phyloP scores from a whole-genome alignment of 2,329 filamentous ascomycete species.

The Colletotrichum gloeosporioides region DNA sequence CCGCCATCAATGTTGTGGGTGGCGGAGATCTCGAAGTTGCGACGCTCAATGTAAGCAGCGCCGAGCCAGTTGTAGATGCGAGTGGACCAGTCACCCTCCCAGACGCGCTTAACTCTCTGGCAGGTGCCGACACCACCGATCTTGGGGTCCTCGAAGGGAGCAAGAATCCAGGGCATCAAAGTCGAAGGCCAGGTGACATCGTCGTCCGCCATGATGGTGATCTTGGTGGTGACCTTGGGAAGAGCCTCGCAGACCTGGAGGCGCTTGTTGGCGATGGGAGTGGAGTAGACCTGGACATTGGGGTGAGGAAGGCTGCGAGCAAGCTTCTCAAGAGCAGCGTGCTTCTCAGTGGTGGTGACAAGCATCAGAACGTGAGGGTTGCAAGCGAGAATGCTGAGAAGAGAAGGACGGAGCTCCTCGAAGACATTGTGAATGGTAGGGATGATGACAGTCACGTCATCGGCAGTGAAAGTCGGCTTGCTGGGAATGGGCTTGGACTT shows the following conservation, averaged over 20 bases:
- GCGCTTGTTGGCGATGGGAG: slow-evolving; percentile 91
- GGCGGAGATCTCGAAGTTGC: slow-evolving; percentile 96
- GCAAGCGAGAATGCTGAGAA: slow-evolving; percentile 77
- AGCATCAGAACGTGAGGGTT: slow-evolving; percentile 77
- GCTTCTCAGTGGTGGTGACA: slow-evolving; percentile 85
- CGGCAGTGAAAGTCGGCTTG: slow-evolving; percentile 77
- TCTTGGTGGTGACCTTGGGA: slow-evolving; percentile 79
- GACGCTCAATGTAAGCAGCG: slow-evolving; percentile 87
- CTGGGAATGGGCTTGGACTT: slow-evolving; percentile 82
- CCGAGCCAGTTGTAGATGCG: slow-evolving; percentile 88
- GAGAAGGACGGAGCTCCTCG: slow-evolving; percentile 80
- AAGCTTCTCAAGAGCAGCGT: slow-evolving; percentile 70
- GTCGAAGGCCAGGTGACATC: slow-evolving; percentile 92
- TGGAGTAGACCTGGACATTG: slow-evolving; percentile 76
- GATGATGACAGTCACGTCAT: slow-evolving; percentile 93
- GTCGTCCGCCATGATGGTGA: slow-evolving; percentile 94
- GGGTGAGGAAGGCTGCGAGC: slow-evolving; percentile 63
- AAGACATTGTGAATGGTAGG: slow-evolving; percentile 90
- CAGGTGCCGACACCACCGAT: slow-evolving; percentile 94
- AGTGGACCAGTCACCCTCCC: slow-evolving; percentile 61
- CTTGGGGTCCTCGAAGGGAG: slow-evolving; percentile 82
- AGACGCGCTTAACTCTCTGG: slow-evolving; percentile 79
- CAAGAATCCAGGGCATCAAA: slow-evolving; percentile 88
- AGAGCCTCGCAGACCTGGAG: slow-evolving; percentile 92
- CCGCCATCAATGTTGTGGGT: slow-evolving; percentile 95